Base-by-base conservation (phyloP, 2,329 filamentous ascomycete species). In the Pseudocercospora macadamiae region DNA sequence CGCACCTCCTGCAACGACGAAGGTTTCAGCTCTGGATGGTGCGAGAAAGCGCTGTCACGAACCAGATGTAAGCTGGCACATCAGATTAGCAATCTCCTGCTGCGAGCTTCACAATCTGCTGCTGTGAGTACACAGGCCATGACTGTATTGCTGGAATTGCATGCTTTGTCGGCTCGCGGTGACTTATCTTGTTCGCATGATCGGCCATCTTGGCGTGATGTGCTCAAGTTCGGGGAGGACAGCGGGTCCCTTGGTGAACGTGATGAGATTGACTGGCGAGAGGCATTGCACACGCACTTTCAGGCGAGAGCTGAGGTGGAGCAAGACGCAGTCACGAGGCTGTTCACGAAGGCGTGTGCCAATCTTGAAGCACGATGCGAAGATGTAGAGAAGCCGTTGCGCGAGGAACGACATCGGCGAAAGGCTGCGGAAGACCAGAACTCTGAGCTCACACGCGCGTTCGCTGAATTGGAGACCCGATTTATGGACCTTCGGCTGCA, bases 361-460 rank as follows among this genome's bases (percentile, higher is more conserved):
- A 82, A 85, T 56, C 73, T 87, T 1, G 84, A 87, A 64, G 72
- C 71, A 8, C 79, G 84, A 6, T 87, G 84, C 65, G 76, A 80
- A 30, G 77, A 77, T 28, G 75, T 82, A 2, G 84, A 87, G 70
- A 76, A 76, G 49, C 84, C 84, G 4, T 72, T 86, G 10, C 76
- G 76, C 3, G 71, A 73, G 14, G 81, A 82, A 63, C 71, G 74
- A 55, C 68, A 71, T 14, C 76, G 69, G 56, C 68, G 77, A 2
- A 59, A 71, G 7, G 63, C 65, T 8, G 57, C 79, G 2, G 70
- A 70, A 18, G 59, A 71, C 0, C 71, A 79, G 37, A 70, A 76
- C 8, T 68, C 75, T 28, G 70, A 69, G 3, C 74, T 75, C 61
- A 71, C 60, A 47, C 59, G 52, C 55, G 74, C 68, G 3, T 76